Conservation (phyloP, 305 asterid genomes). For the Salvia sclarea region DNA sequence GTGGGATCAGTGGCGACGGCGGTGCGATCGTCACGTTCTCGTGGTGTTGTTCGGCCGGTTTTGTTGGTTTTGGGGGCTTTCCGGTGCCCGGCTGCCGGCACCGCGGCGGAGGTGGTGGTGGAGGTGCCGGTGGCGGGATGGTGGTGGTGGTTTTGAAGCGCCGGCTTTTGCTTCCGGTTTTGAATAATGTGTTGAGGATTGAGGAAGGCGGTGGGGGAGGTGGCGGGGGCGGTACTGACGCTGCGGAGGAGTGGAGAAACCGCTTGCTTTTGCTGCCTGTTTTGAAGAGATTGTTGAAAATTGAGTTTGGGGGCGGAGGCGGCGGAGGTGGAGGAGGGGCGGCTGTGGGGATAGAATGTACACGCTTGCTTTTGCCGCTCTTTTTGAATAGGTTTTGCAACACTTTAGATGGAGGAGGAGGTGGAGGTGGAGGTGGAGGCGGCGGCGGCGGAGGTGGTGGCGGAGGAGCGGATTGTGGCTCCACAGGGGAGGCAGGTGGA, state of each 20-base stretch:
- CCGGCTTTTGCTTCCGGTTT: conserved; percentile 61
- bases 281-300: conserved; percentile 64
- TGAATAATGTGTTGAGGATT: conserved; percentile 55
- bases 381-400: conserved; percentile 72
- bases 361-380: conserved; percentile 61
- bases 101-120: conserved; percentile 42
- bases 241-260: conserved; percentile 39
- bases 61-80: conserved; percentile 70
- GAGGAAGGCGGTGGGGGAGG: conserved; percentile 67
- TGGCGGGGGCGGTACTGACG: conserved; percentile 50
- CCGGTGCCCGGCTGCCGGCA: conserved; percentile 37
- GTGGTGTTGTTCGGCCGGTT: conserved; percentile 34
- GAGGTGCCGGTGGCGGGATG: conserved; percentile 39
- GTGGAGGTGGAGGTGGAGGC: conserved; percentile 52
- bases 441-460: conserved; percentile 56
- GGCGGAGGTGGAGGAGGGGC: conserved; percentile 66
- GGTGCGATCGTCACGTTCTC: conserved; percentile 49
- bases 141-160: conserved; percentile 43
- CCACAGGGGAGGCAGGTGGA: conserved; percentile 33
- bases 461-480: conserved; percentile 40
- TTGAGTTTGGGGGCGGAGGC: conserved; percentile 68
- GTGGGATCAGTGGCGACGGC: conserved; percentile 62
- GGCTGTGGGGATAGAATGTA: conserved; percentile 58
- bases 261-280: conserved; percentile 58
- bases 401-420: conserved; percentile 57